These are phyloP conservation scores for Fragosphaeria purpurea DNA, from an alignment of 2,329 filamentous ascomycete genomes.

Conservation along the genomic window DNA sequence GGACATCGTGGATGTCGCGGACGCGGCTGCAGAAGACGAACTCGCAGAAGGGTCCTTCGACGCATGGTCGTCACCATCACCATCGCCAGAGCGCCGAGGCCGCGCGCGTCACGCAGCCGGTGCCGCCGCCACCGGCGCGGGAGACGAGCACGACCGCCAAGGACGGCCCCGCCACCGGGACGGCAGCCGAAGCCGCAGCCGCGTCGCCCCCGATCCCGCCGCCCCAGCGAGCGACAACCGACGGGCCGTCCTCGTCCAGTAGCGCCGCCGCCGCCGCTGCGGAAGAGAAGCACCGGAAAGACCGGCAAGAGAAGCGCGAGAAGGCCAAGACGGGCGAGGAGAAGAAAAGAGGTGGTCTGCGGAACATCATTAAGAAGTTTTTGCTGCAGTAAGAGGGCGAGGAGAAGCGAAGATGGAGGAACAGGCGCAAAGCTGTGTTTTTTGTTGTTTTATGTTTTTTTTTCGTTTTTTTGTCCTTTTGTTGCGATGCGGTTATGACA, in stretches of 20 bases:
- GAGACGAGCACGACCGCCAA: conserved; percentile 6
- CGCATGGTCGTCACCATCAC: background rate
- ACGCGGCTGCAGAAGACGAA: conserved; percentile 5
- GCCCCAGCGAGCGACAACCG: conserved; percentile 9
- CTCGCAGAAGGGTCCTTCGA: conserved; percentile 1
- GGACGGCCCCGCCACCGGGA: conserved; percentile 2
- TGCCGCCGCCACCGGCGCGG: background rate
- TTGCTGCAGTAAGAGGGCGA: too few relatives aligned
- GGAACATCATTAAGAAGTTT: conserved; percentile 12
- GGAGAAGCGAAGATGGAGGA: too few relatives aligned
- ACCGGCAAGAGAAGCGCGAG: conserved; percentile 13
- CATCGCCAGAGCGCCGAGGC: conserved; percentile 3
- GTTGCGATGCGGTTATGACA: background rate
- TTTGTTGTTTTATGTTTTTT: background rate
- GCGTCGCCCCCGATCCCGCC: background rate
- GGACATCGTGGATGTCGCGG: background rate
- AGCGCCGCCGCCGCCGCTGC: background rate
- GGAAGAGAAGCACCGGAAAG: conserved; percentile 14
- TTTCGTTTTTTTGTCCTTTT: background rate
- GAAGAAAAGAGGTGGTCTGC: conserved; percentile 11
- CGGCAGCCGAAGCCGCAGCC: conserved; percentile 2
- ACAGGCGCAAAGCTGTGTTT: too few relatives aligned
- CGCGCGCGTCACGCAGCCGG: background rate
- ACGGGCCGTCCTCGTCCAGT: conserved; percentile 7
- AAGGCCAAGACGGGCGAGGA: conserved; percentile 9